Percentiles rank a stretch among this genome's conserved stretches.
Evolutionary conservation across 768 basidiomycete genomes (phyloP).

Genomic region (Chlorophyllum brunneum): DNA sequence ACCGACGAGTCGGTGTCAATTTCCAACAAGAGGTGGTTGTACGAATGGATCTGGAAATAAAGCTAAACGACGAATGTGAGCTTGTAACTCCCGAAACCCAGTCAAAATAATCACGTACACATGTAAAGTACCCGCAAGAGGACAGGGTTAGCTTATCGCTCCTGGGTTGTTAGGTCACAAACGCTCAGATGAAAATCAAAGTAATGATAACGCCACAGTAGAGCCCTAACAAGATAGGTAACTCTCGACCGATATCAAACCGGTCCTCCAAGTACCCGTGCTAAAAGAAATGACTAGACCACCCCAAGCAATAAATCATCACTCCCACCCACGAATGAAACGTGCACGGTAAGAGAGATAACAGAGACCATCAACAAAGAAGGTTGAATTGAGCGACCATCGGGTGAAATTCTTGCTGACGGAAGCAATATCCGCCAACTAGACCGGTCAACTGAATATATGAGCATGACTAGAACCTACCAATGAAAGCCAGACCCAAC

Average conservation of each 20-base stretch:
- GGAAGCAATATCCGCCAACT: slow-evolving; percentile 47
- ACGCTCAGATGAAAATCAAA: slow-evolving; percentile 38
- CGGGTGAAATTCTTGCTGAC: slow-evolving; percentile 48
- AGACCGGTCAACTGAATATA: not conserved
- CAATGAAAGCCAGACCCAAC: slow-evolving; percentile 77
- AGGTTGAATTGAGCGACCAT: slow-evolving; percentile 61
- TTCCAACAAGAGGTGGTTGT: slow-evolving; percentile 41
- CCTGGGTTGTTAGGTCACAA: not conserved
- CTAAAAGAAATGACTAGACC: slow-evolving; percentile 16
- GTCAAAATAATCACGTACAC: slow-evolving; percentile 15
- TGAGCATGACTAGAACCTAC: slow-evolving; percentile 54
- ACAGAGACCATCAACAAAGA: slow-evolving; percentile 68
- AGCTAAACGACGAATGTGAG: slow-evolving; percentile 35
- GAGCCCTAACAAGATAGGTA: slow-evolving; percentile 37
- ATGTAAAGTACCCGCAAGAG: slow-evolving; percentile 24
- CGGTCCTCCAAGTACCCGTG: slow-evolving; percentile 33
- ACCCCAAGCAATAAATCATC: slow-evolving; percentile 17
- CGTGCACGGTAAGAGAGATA: slow-evolving; percentile 63
- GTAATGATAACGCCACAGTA: slow-evolving; percentile 47
- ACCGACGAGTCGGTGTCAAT: slow-evolving; percentile 24
- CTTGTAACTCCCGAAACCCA: not conserved
- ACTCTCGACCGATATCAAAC: slow-evolving; percentile 32
- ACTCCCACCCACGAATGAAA: slow-evolving; percentile 44
- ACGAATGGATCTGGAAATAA: slow-evolving; percentile 53
- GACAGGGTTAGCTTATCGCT: slow-evolving; percentile 1